Evolutionary conservation across 1,139 yeast species (phyloP), one percentile per base, ranked within the genome.

Genomic region (Neolecta irregularis): DNA sequence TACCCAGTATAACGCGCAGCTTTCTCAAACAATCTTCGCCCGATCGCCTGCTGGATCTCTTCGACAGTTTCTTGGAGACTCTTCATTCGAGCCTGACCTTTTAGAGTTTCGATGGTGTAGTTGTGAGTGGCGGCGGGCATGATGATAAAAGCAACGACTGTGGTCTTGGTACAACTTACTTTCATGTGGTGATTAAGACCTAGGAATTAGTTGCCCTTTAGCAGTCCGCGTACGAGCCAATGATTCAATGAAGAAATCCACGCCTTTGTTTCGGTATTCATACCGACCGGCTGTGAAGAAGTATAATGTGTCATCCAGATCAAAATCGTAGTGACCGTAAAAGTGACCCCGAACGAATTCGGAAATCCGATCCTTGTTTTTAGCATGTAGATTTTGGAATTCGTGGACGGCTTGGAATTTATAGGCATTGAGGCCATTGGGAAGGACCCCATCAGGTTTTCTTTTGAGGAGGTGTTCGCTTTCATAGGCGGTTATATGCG

Each of bases 341-440:
- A 88, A 88, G 56, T 88, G 98, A 44, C 98, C 98, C 48, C 92
- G 74, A 43, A 88, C 77, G 54, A 88, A 88, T 52, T 88, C 96
- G 51, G 83, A 77, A 53, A 88, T 85, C 55, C 81, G 81, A 39
- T 74, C 93, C 64, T 88, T 88, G 56, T 77, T 76, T 46, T 75
- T 60, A 17, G 94, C 94, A 60, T 88, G 98, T 57, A 88, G 65
- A 58, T 88, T 88, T 60, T 88, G 98, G 63, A 88, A 88, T 60
- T 88, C 98, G 57, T 88, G 98, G 47, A 85, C 93, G 2, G 96
- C 96, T 51, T 80, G 91, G 60, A 88, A 88, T 61, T 88, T 88
- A 46, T 83, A 83, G 40, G 88, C 96, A 54, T 88, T 88, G 47
- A 88, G 67, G 32, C 98, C 98, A 53, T 88, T 88, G 41, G 98